Conservation (phyloP, 176 grass and related monocot species). For the Carex pumila region DNA sequence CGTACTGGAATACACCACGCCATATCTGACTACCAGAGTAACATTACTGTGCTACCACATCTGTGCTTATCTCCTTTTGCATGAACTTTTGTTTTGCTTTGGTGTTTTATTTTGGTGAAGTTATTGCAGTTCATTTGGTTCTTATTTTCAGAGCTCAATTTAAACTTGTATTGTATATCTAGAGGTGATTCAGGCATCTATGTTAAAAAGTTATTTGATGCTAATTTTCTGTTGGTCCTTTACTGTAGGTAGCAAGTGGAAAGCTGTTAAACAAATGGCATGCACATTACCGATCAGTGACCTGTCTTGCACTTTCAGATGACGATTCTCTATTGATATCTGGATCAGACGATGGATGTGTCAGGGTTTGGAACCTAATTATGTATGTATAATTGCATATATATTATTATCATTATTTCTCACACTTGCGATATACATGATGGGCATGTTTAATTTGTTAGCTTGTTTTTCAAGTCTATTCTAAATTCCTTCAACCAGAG, state of each 20-base stretch:
- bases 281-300: constrained; percentile 74
- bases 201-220: background rate
- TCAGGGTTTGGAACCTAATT: constrained; percentile 89
- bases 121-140: background rate
- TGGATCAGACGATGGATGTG: constrained; percentile 52
- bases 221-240: background rate
- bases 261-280: constrained; percentile 76
- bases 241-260: constrained; percentile 57
- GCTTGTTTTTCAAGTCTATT: background rate
- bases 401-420: constrained; percentile 6
- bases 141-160: background rate
- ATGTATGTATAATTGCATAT: constrained; percentile 34
- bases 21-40: background rate
- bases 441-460: background rate
- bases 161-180: background rate
- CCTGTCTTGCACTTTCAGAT: constrained; percentile 61
- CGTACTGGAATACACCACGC: background rate
- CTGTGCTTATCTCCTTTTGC: background rate
- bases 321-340: constrained; percentile 67
- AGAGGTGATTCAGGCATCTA: background rate
- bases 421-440: background rate
- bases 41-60: background rate
- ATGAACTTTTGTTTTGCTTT: background rate
- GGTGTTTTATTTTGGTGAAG: background rate
- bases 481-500: background rate